These are phyloP conservation scores for Serendipita sp. DNA, from an alignment of 768 basidiomycete genomes.

Conservation along the genomic window DNA sequence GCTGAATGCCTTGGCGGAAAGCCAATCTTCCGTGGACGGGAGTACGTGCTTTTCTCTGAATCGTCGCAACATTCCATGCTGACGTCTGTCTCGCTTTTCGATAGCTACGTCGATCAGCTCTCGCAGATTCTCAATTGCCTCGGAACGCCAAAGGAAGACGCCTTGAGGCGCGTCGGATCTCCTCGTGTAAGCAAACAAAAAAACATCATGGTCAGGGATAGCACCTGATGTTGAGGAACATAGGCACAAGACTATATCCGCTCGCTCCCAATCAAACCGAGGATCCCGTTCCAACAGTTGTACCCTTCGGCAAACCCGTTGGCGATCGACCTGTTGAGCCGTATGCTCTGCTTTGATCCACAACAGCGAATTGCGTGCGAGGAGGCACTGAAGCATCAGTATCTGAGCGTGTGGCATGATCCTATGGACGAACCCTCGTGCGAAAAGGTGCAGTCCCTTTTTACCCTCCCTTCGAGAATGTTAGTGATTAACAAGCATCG, in stretches of 20 bases:
- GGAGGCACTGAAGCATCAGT: constrained; percentile 88
- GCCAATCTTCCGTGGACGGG: constrained; percentile 93
- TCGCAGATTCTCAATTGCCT: constrained; percentile 97
- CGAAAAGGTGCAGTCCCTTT: constrained; percentile 58
- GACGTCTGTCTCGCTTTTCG: not conserved
- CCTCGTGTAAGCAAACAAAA: no score
- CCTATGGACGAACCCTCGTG: constrained; percentile 87
- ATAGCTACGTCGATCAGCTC: constrained; percentile 91
- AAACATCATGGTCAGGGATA: no score
- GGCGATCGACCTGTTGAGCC: constrained; percentile 81
- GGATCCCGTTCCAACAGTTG: constrained; percentile 78
- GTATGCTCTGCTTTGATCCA: constrained; percentile 92
- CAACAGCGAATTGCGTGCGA: constrained; percentile 93
- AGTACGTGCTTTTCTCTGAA: constrained; percentile 40
- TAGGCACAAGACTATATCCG: constrained; percentile 97
- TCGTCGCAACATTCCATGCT: not conserved
- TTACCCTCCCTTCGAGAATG: no score
- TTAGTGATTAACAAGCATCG: no score
- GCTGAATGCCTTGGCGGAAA: constrained; percentile 87
- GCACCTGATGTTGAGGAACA: no score
- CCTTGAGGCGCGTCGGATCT: constrained; percentile 87
- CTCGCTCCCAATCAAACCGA: constrained; percentile 90
- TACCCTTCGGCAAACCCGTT: constrained; percentile 91
- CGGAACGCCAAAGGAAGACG: constrained; percentile 96
- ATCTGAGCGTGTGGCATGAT: constrained; percentile 95